Evolutionary conservation across 257 asterid genomes (phyloP), one percentile per base, ranked within the genome.

Genomic region (Nicotiana tabacum): DNA sequence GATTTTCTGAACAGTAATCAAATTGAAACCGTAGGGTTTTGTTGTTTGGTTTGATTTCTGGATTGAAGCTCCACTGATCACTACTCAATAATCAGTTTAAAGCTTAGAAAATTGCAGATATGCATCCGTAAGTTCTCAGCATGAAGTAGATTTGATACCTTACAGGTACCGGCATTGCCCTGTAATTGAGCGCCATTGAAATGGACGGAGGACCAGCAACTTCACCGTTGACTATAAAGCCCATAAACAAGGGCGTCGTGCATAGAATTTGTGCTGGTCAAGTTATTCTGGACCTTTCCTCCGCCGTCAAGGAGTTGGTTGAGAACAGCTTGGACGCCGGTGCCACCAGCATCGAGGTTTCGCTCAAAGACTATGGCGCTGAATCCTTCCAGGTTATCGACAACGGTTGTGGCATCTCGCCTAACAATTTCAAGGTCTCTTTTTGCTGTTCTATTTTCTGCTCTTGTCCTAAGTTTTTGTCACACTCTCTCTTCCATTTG

Each of bases 321-420:
- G 99, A 96, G 90, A 96, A 96, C 93, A 96, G 99, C 96, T 91
- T 96, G 70, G 99, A 96, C 69, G 97, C 98, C 81, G 97, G 97
- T 85, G 94, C 98, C 77, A 92, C 98, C 85, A 90, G 92, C 88
- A 84, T 96, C 86, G 99, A 96, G 87, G 85, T 94, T 46, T 82
- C 96, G 37, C 84, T 96, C 84, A 92, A 89, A 55, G 97, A 93
- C 21, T 90, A 94, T 77, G 99, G 99, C 21, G 89, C 85, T 60
- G 98, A 93, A 6, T 92, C 95, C 78, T 90, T 96, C 82, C 98
- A 93, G 89, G 98, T 96, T 77, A 89, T 93, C 66, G 99, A 96
- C 89, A 94, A 96, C 21, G 98, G 98, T 79, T 91, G 91, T 82
- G 98, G 99, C 80, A 90, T 96, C 83, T 90, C 97, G 27, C 97